Evolutionary conservation across 495 filamentous ascomycete species (phyloP).

Genomic region (Neurospora intermedia): DNA sequence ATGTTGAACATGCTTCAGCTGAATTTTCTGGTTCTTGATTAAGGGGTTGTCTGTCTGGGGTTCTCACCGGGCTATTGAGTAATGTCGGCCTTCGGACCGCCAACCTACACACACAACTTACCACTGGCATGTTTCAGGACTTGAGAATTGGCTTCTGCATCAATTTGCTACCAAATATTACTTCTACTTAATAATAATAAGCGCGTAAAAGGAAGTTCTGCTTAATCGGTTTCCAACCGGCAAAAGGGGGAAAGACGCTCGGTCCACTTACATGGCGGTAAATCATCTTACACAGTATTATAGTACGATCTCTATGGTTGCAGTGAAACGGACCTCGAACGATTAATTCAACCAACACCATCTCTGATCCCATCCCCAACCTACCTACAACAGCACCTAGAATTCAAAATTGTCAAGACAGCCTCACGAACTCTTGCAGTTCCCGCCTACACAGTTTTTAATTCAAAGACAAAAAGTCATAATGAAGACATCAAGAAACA

Average conservation of each 20-base stretch:
- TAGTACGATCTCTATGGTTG: neutral
- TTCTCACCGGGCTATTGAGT: neutral
- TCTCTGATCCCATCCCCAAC: no score
- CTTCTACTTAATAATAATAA: neutral
- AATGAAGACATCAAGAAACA: neutral
- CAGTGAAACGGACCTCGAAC: neutral
- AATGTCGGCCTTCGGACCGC: neutral
- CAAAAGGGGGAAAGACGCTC: neutral
- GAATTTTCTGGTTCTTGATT: neutral
- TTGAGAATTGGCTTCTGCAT: neutral
- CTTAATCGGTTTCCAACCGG: neutral
- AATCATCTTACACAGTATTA: neutral
- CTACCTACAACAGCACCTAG: no score
- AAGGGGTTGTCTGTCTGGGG: neutral
- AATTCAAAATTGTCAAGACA: no score
- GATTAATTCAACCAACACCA: neutral
- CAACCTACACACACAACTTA: neutral
- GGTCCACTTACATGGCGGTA: neutral
- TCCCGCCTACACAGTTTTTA: no score
- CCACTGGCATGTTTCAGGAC: neutral
- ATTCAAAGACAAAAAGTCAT: neutral
- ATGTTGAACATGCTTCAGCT: neutral
- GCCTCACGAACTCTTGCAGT: no score
- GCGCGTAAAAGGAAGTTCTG: neutral
- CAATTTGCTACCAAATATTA: neutral